Conservation (phyloP, 2,329 filamentous ascomycete genomes). For the Pochonia chlamydosporia region DNA sequence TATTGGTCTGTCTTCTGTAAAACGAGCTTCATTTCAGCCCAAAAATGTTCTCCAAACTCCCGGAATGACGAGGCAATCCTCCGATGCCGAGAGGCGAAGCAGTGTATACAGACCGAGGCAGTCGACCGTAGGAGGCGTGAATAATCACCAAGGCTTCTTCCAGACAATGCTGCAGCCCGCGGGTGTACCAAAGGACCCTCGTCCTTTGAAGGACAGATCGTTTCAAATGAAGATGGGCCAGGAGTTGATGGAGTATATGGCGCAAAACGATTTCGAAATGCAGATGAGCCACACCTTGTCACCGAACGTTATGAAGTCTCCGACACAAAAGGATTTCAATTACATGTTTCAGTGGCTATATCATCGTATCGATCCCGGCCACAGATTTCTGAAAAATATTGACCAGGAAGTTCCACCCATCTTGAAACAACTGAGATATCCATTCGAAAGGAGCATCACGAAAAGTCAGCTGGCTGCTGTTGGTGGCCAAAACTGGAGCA, state of each 20-base stretch:
- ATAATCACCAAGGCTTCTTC: slow-evolving; percentile 84
- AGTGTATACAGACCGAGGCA: slow-evolving; percentile 72
- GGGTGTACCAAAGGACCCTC: slow-evolving; percentile 78
- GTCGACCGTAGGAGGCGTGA: slow-evolving; percentile 60
- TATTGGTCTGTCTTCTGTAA: slow-evolving; percentile 74
- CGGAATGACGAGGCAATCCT: slow-evolving; percentile 45
- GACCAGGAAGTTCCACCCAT: slow-evolving; percentile 92
- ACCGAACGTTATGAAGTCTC: slow-evolving; percentile 84
- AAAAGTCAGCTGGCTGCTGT: slow-evolving; percentile 95
- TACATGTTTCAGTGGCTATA: slow-evolving; percentile 98
- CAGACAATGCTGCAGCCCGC: slow-evolving; percentile 77
- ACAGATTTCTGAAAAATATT: slow-evolving; percentile 89
- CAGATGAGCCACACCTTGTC: slow-evolving; percentile 95
- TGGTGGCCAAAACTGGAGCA: slow-evolving; percentile 94
- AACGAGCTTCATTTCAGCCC: slow-evolving; percentile 74
- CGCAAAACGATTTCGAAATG: slow-evolving; percentile 92
- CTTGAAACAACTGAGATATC: slow-evolving; percentile 88
- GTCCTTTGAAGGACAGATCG: slow-evolving; percentile 73
- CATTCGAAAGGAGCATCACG: slow-evolving; percentile 90
- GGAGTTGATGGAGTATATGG: slow-evolving; percentile 86
- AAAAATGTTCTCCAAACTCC: slow-evolving; percentile 49
- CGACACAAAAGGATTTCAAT: slow-evolving; percentile 97
- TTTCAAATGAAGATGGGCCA: slow-evolving; percentile 81
- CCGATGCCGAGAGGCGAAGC: slow-evolving; percentile 62
- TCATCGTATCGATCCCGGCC: slow-evolving; percentile 87